Evolutionary conservation across 2,329 filamentous ascomycete genomes (phyloP), one percentile per base, ranked within the genome.

Genomic region (Fusarium succisae): DNA sequence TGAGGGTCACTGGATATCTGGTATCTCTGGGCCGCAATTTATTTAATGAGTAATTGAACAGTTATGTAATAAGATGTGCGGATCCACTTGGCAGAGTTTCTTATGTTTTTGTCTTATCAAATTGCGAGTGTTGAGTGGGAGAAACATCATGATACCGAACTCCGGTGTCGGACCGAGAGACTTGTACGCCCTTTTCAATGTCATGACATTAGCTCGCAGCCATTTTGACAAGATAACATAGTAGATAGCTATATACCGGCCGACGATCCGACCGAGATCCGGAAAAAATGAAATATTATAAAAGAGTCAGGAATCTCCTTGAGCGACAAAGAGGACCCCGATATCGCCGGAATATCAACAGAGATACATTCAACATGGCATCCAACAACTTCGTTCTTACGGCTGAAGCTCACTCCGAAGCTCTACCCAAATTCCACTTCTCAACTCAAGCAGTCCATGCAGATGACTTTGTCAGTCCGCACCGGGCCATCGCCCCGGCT

Each of bases 381-480:
- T 38, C 51, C 32, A 55, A 35, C 41, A 58, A 37, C 41, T 58
- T 58, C 20, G 7, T 48, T 14, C 30, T 58, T 10, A 58, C 55
- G 1, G 41, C 55, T 0, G 30, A 47, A 2, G 55, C 28, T 32
- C 41, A 47, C 13, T 35, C 28, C 0, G 15, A 58, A 2, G 55
- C 55, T 5, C 9, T 58, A 0, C 55, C 55, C 5, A 48, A 37
- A 0, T 58, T 58, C 55, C 55, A 58, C 6, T 58, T 48, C 18
- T 58, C 55, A 9, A 58, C 55, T 2, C 55, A 58, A 1, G 55
- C 39, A 2, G 55, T 58, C 1, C 55, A 58, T 5, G 39, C 55
- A 24, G 55, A 58, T 48, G 55, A 58, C 7, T 58, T 58, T 20
- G 55, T 58, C n/a, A 58, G 55, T 37, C 39, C 55, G 10, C 55